Evolutionary conservation across 805 yeast species (phyloP).

Genomic region (Alloascoidea hylecoeti): DNA sequence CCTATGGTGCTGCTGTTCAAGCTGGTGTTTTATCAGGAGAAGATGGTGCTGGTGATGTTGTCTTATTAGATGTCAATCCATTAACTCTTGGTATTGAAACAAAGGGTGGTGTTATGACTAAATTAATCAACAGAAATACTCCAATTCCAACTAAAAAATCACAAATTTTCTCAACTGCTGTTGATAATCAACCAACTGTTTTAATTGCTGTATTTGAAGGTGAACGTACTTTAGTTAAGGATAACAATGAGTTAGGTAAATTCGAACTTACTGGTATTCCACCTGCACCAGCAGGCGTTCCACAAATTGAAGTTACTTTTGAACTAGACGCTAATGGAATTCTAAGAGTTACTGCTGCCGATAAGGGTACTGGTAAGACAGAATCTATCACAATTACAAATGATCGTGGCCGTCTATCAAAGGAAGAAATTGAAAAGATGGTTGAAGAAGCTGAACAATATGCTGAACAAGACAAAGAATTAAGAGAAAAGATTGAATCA

Average conservation of each 20-base stretch:
- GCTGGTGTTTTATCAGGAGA: conserved; percentile 97
- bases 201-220: conserved; percentile 92
- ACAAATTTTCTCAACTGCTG: conserved; percentile 91
- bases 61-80: conserved; percentile 86
- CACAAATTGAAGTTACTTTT: conserved; percentile 84
- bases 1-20: conserved; percentile 98
- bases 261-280: conserved; percentile 80
- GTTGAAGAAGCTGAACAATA: conserved; percentile 93
- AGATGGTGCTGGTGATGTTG: conserved; percentile 82
- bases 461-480: conserved; percentile 80
- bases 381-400: conserved; percentile 86
- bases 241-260: conserved; percentile 80
- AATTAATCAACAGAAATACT: conserved; percentile 86
- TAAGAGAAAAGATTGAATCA: conserved; percentile 76
- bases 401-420: conserved; percentile 86
- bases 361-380: conserved; percentile 88
- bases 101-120: conserved; percentile 96
- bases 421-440: conserved; percentile 95
- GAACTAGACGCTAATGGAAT: conserved; percentile 82
- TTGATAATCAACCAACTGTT: conserved; percentile 92
- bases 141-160: conserved; percentile 93
- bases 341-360: conserved; percentile 74
- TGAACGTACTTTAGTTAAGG: conserved; percentile 91
- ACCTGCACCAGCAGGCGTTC: conserved; percentile 86
- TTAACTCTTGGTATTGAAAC: conserved; percentile 93